phyloP scores from a whole-genome alignment of 352 stramenopile species.

The Phytophthora cryptogea region DNA sequence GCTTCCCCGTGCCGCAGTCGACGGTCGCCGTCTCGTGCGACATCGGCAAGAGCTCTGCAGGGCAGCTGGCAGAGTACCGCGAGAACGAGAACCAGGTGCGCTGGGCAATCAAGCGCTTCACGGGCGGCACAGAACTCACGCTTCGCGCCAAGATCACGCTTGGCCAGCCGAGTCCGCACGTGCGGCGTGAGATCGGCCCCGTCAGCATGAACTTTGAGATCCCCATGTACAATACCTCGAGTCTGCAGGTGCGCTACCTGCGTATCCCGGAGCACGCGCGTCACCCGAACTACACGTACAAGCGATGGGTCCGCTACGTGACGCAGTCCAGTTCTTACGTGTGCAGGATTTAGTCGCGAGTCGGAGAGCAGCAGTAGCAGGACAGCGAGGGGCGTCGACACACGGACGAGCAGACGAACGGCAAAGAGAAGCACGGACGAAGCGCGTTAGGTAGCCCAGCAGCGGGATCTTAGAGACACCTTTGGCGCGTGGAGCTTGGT shows the following conservation, averaged over 20 bases:
- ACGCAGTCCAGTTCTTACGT: slow-evolving; percentile 98
- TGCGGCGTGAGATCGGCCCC: slow-evolving; percentile 95
- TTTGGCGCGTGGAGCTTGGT: slow-evolving; percentile 32
- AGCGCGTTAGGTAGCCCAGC: slow-evolving; percentile 24
- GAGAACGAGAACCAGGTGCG: slow-evolving; percentile 95
- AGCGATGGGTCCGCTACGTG: slow-evolving; percentile 99
- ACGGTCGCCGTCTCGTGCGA: slow-evolving; percentile 81
- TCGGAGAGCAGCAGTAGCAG: slow-evolving; percentile 23
- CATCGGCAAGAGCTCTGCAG: slow-evolving; percentile 73
- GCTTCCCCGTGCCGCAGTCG: slow-evolving; percentile 92
- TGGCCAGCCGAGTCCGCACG: slow-evolving; percentile 69
- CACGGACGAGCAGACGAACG: slow-evolving; percentile 12
- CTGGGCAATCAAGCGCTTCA: slow-evolving; percentile 98
- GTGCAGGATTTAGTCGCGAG: slow-evolving; percentile 90
- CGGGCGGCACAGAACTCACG: slow-evolving; percentile 94
- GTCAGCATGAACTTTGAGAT: slow-evolving; percentile 99
- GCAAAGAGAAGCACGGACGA: slow-evolving; percentile 20
- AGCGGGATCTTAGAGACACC: slow-evolving; percentile 40
- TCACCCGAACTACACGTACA: slow-evolving; percentile 97
- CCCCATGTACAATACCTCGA: slow-evolving; percentile 99
- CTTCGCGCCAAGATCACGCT: slow-evolving; percentile 94
- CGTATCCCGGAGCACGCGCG: slow-evolving; percentile 95
- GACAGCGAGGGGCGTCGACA: slow-evolving; percentile 10
- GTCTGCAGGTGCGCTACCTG: slow-evolving; percentile 97
- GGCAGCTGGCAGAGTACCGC: slow-evolving; percentile 95